Base-by-base conservation (phyloP, 495 filamentous ascomycete species). In the Penicillium cosmopolitanum region DNA sequence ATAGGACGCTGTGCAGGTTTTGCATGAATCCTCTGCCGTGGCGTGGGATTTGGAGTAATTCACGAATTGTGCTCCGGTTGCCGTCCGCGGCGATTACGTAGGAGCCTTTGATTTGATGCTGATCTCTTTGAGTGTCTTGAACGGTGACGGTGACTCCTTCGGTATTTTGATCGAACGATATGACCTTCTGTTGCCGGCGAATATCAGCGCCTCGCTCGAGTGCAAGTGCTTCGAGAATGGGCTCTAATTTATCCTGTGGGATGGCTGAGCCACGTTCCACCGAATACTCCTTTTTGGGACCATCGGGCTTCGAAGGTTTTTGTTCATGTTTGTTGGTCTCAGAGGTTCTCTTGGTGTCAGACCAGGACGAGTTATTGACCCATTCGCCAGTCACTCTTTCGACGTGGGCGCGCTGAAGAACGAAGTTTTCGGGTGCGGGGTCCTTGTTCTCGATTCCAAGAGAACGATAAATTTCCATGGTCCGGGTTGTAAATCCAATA, bases 1-100 rank as follows among this genome's bases (percentile, higher is more conserved):
- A 77, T 18, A 80, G 64, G 2, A 80, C 73, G 53, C 74, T 79
- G 50, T 72, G 63, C 16, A 80, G 51, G 31, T 67, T 64, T 25
- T 70, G 73, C 68, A 79, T 66, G 11, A 60, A 38, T 2, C 76
- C 75, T 21, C 58, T 61, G 35, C 77, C 77, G 6, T 63, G 25
- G 50, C 59, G 65, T 10, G 63, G 63, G 15, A 73, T 71, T 15
- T 63, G 57, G 15, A 74, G 68, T 12, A 60, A 36, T 25, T 66
- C 59, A 34, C 71, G 70, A n/a, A 76, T 52, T 11, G 55, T 61
- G 48, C 71, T 74, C 8, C 66, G 64, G 44, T 63, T 60, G 5
- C 73, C 73, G 36, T 76, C 73, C 18, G 68, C 67, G 10, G 71
- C 71, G 31, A 76, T 69, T 48, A 76, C 54, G 35, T 74, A 76